These are phyloP conservation scores for Immersiporthe knoxdaviesiana DNA, from an alignment of 2,329 filamentous ascomycete species.

Conservation along the genomic window DNA sequence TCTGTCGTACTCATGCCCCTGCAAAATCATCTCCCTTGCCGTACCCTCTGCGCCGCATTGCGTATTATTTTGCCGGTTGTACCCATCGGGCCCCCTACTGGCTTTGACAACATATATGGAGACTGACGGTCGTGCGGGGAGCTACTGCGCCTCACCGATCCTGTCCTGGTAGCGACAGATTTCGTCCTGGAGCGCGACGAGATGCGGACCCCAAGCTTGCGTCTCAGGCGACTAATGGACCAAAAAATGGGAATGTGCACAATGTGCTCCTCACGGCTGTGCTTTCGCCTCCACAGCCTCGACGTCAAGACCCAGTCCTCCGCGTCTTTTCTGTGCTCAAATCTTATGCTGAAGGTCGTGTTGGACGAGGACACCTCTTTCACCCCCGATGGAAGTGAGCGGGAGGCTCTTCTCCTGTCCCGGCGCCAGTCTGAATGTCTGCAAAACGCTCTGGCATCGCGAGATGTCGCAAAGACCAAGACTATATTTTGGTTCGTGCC, in stretches of 20 bases:
- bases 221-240: neutral
- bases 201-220: neutral
- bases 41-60: too few species aligned
- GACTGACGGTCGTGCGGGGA: too few species aligned
- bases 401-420: neutral
- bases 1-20: too few species aligned
- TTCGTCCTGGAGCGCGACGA: too few species aligned
- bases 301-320: neutral
- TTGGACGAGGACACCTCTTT: neutral
- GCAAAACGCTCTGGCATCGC: neutral
- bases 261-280: too few species aligned
- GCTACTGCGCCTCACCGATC: too few species aligned
- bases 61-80: too few species aligned
- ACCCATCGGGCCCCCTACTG: too few species aligned
- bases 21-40: too few species aligned
- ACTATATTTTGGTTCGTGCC: neutral
- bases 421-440: neutral
- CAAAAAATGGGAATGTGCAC: neutral
- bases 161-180: too few species aligned
- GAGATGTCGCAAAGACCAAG: neutral
- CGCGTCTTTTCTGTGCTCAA: neutral
- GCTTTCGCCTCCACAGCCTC: neutral
- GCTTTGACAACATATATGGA: too few species aligned
- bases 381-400: neutral
- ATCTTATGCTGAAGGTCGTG: neutral